These are phyloP conservation scores for Lactarius vividus DNA, from an alignment of 768 basidiomycete genomes.

Conservation along the genomic window DNA sequence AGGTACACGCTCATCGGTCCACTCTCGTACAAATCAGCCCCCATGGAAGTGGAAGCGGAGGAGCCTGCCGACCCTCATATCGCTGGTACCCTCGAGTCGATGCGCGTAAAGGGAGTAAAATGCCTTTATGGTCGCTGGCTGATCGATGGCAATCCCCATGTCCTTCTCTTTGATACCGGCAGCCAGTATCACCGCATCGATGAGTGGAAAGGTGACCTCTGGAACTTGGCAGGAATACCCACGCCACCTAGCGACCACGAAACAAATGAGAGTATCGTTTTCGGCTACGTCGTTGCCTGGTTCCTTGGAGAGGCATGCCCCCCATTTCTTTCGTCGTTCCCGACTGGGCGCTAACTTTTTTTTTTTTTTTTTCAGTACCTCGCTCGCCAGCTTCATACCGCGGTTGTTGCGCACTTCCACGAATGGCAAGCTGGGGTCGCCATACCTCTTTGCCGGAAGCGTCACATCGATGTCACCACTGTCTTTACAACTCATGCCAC, in stretches of 20 bases:
- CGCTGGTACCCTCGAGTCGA: constrained; percentile 67
- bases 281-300: constrained; percentile 98
- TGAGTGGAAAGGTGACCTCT: constrained; percentile 98
- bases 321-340: background rate
- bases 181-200: constrained; percentile 84
- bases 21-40: constrained; percentile 96
- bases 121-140: constrained; percentile 96
- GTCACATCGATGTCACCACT: constrained; percentile 97
- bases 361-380: constrained; percentile 61
- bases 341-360: constrained; percentile 19
- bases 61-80: constrained; percentile 84
- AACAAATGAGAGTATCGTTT: constrained; percentile 97
- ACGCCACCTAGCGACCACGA: constrained; percentile 95
- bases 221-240: constrained; percentile 98
- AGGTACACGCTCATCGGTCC: constrained; percentile 96
- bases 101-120: constrained; percentile 91
- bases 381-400: constrained; percentile 72
- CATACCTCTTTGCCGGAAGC: constrained; percentile 90
- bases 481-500: constrained; percentile 99
- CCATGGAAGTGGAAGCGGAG: constrained; percentile 96
- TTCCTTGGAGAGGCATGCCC: constrained; percentile 92
- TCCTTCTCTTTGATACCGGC: constrained; percentile 94
- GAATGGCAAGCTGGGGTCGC: constrained; percentile 99
- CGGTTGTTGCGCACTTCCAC: constrained; percentile 97
- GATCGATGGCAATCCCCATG: constrained; percentile 93